These are phyloP conservation scores for Piper betle DNA, from an alignment of 164 flowering plant genomes.

Conservation along the genomic window DNA sequence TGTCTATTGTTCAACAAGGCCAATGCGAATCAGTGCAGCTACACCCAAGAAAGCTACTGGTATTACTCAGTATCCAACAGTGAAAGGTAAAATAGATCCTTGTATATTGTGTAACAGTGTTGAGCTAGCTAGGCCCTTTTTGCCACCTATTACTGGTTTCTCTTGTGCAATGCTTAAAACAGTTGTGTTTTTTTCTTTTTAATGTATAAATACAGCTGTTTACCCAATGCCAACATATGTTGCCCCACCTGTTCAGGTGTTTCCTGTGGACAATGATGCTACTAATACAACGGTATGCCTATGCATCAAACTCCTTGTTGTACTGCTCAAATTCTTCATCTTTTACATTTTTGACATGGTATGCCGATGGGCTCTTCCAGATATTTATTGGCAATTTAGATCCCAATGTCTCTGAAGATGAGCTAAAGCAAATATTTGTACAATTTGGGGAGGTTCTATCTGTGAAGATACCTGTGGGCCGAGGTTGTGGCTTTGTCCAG, in stretches of 20 bases:
- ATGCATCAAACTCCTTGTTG: background rate
- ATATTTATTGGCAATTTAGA: constrained; percentile 86
- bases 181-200: constrained; percentile 1
- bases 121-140: background rate
- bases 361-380: constrained; percentile 20
- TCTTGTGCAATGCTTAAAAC: too few species aligned
- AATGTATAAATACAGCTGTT: constrained; percentile 31
- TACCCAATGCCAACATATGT: constrained; percentile 64
- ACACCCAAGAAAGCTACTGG: constrained; percentile 77
- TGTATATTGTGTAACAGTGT: background rate
- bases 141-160: background rate
- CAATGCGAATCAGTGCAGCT: constrained; percentile 97
- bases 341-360: constrained; percentile 2
- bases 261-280: constrained; percentile 61
- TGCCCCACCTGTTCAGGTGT: constrained; percentile 44
- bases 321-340: constrained; percentile 7
- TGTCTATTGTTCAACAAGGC: constrained; percentile 80
- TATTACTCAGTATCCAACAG: constrained; percentile 50
- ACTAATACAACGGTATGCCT: constrained; percentile 83
- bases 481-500: constrained; percentile 90
- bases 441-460: constrained; percentile 79
- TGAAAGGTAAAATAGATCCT: constrained; percentile 42
- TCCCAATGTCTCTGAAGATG: constrained; percentile 80
- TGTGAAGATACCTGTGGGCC: constrained; percentile 69
- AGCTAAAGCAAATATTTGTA: constrained; percentile 63